Evolutionary conservation across 306 rosid genomes (phyloP), one percentile per base, ranked within the genome.

Genomic region (Trifolium dubium): DNA sequence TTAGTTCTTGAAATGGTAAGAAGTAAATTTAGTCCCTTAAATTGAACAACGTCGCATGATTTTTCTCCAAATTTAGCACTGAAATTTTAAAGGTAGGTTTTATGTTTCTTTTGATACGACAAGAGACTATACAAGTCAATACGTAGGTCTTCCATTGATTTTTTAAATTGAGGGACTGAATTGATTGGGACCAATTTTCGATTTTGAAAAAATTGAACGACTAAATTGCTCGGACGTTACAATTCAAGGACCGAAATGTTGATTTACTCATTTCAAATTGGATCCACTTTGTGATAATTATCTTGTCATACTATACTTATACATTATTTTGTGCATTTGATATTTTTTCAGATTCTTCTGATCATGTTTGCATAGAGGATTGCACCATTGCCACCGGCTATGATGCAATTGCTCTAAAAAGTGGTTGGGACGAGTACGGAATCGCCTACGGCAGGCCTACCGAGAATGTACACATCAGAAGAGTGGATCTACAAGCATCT

Each of bases 371-470:
- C 82, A 82, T 94, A 80, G 97, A 94, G 85, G 95, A 89, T 75
- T 83, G 95, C 84, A 77, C 61, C 28, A 82, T 94, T 67, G 80
- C 69, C 75, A 87, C 86, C 19, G 97, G 98, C 6, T 87, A 88
- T 69, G 98, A 94, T 83, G 93, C 96, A 77, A 93, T 93, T 72
- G 84, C 93, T 44, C 88, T 91, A 34, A 86, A 93, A 90, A 93
- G 97, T 64, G 98, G 98, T n/a, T 93, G 98, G 98, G 98, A 93
- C 34, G 96, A 93, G 72, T 93, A 93, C n/a, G 97, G 98, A 56
- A 90, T 91, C 29, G 81, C 88, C 74, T 93, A 85, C 71, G 98
- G 96, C 44, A 84, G 93, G 85, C 96, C 98, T n/a, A 85, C 97
- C 7, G 78, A 71, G 77, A 81, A 91, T 70, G 88, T 93, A 6